These are phyloP conservation scores for Chamaenerion angustifolium DNA, from an alignment of 345 rosid genomes.

Conservation along the genomic window DNA sequence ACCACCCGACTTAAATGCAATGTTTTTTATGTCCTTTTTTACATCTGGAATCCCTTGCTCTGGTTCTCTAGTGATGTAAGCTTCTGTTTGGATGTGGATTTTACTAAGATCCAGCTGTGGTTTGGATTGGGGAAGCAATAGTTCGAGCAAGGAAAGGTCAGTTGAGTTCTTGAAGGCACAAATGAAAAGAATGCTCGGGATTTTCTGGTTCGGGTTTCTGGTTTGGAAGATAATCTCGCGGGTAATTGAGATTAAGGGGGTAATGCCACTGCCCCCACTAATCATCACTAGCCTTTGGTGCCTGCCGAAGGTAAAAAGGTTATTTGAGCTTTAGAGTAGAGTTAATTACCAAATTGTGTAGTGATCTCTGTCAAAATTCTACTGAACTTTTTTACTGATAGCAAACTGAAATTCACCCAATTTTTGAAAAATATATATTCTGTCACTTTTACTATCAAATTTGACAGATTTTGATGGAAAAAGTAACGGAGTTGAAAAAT, in stretches of 20 bases:
- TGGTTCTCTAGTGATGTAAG: slow-evolving; percentile 37
- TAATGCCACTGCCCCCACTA: slow-evolving; percentile 84
- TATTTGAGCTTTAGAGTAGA: too few species aligned
- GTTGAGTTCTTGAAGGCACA: slow-evolving; percentile 33
- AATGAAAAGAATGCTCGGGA: slow-evolving; percentile 13
- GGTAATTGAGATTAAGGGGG: slow-evolving; percentile 62
- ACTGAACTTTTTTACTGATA: too few species aligned
- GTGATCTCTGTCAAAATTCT: too few species aligned
- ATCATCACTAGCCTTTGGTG: slow-evolving; percentile 61
- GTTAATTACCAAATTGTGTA: too few species aligned
- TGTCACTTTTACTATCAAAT: too few species aligned
- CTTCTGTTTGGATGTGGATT: slow-evolving; percentile 31
- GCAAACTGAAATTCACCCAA: too few species aligned
- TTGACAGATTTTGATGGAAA: too few species aligned
- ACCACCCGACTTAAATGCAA: background rate
- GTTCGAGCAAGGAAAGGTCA: slow-evolving; percentile 50
- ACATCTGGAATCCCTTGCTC: slow-evolving; percentile 3
- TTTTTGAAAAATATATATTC: too few species aligned
- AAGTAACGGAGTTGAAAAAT: too few species aligned
- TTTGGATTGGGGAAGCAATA: slow-evolving; percentile 30
- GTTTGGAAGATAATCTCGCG: slow-evolving; percentile 16
- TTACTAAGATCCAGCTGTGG: slow-evolving; percentile 9
- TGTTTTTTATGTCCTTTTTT: background rate
- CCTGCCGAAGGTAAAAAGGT: slow-evolving; percentile 17
- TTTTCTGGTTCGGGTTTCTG: slow-evolving; percentile 2